A percentile compares a stretch with the other conserved stretches of the same genome.
These are phyloP conservation scores for Ogataea naganishii DNA, from an alignment of 805 yeast species.

Conservation along the genomic window DNA sequence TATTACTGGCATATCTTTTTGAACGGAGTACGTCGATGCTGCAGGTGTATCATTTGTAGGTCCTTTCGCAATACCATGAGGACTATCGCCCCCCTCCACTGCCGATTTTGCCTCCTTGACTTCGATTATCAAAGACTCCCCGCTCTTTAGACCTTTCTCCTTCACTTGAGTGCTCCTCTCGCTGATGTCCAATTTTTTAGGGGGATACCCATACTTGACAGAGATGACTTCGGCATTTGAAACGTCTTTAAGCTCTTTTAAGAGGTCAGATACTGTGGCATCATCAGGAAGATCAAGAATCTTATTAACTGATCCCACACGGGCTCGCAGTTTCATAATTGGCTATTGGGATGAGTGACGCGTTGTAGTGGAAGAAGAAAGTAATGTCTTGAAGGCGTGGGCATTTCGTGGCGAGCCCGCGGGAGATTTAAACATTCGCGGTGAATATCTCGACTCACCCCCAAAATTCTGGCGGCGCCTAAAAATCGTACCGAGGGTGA, in stretches of 20 bases:
- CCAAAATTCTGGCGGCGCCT: too few species aligned
- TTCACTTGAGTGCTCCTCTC: slow-evolving; percentile 16
- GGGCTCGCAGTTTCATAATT: slow-evolving; percentile 31
- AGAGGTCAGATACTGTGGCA: slow-evolving; percentile 25
- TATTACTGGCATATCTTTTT: slow-evolving; percentile 2
- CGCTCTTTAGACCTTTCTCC: slow-evolving; percentile 41
- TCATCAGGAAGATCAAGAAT: slow-evolving; percentile 30
- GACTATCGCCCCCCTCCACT: background rate
- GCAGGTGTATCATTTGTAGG: slow-evolving; percentile 4
- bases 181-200: slow-evolving; percentile 30
- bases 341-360: too few species aligned
- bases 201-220: slow-evolving; percentile 56
- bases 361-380: too few species aligned
- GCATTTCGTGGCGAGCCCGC: too few species aligned
- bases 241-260: slow-evolving; percentile 10
- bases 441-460: too few species aligned
- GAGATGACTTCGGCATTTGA: slow-evolving; percentile 6
- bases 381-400: too few species aligned
- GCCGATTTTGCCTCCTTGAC: slow-evolving; percentile 4
- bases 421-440: too few species aligned
- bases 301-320: slow-evolving; percentile 15
- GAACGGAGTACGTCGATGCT: slow-evolving; percentile 1
- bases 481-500: too few species aligned
- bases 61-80: slow-evolving; percentile 2
- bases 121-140: slow-evolving; percentile 48